These are phyloP conservation scores for Ruellia speciosa DNA, from an alignment of 305 asterid species.

Conservation along the genomic window DNA sequence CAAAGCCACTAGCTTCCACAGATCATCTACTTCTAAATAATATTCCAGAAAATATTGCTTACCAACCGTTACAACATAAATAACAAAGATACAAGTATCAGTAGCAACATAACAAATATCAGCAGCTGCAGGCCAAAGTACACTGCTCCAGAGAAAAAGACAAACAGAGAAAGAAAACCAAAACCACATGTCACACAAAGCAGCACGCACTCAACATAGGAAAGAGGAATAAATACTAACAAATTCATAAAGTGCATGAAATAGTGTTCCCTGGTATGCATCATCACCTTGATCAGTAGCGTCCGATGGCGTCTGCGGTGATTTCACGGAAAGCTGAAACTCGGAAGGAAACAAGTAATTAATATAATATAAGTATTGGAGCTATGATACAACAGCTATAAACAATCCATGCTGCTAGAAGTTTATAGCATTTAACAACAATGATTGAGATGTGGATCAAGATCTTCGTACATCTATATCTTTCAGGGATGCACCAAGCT, in stretches of 20 bases:
- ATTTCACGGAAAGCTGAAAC: conserved; percentile 69
- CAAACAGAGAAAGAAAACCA: neutral
- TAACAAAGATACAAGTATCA: neutral
- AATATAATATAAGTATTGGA: conserved; percentile 17
- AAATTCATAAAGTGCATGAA: conserved; percentile 30
- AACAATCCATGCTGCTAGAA: neutral
- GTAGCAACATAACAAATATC: conserved; percentile 1
- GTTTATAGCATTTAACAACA: neutral
- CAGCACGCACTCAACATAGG: conserved; percentile 3
- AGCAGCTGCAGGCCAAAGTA: neutral
- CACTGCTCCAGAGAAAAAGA: conserved; percentile 2
- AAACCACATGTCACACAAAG: conserved; percentile 8
- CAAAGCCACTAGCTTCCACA: neutral
- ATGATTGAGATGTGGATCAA: too few species aligned
- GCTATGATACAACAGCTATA: conserved; percentile 14
- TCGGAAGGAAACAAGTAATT: conserved; percentile 24
- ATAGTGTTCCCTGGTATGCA: conserved; percentile 30
- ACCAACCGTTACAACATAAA: conserved; percentile 6
- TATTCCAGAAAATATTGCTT: conserved; percentile 4
- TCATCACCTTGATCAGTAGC: conserved; percentile 83
- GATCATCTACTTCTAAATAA: too few species aligned
- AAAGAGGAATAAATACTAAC: conserved; percentile 23
- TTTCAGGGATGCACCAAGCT: conserved; percentile 86
- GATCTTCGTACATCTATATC: conserved; percentile 81
- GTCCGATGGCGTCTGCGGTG: conserved; percentile 54